Percentiles rank a stretch among this genome's conserved stretches.
These are phyloP conservation scores for Triticum turgidum DNA, from an alignment of 176 grass and related monocot genomes.

Conservation along the genomic window DNA sequence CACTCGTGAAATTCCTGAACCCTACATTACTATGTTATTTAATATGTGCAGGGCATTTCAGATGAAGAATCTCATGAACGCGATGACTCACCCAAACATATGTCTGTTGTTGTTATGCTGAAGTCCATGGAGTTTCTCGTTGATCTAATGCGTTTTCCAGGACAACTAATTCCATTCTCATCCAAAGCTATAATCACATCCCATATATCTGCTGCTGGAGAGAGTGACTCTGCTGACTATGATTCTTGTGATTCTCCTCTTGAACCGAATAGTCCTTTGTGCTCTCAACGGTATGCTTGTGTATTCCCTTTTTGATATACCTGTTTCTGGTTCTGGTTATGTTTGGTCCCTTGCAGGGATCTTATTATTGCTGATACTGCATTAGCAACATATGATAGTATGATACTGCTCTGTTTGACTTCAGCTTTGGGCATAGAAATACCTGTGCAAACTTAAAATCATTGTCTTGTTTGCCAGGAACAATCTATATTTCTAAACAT, in stretches of 20 bases:
- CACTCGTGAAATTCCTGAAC: slow-evolving; percentile 28
- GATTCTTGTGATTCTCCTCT: slow-evolving; percentile 98
- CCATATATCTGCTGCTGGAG: slow-evolving; percentile 86
- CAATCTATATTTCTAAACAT: neutral
- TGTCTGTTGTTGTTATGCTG: slow-evolving; percentile 73
- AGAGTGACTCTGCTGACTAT: slow-evolving; percentile 89
- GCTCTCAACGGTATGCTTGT: slow-evolving; percentile 54
- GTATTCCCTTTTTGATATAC: slow-evolving; percentile 22
- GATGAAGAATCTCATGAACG: slow-evolving; percentile 77
- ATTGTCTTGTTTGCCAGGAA: slow-evolving; percentile 21
- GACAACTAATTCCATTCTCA: slow-evolving; percentile 91
- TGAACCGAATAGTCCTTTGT: slow-evolving; percentile 93
- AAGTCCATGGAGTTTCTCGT: slow-evolving; percentile 79
- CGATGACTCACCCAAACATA: slow-evolving; percentile 85
- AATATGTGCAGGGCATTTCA: slow-evolving; percentile 68
- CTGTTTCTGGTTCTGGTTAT: slow-evolving; percentile 18
- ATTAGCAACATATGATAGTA: neutral
- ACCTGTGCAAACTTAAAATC: neutral
- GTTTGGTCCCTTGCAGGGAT: slow-evolving; percentile 2
- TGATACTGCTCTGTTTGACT: neutral
- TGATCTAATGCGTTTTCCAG: slow-evolving; percentile 96
- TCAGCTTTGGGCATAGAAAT: slow-evolving; percentile 12
- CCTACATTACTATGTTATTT: slow-evolving; percentile 27
- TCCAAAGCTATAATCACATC: slow-evolving; percentile 72
- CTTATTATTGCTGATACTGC: neutral